These are phyloP conservation scores for Sporothrix euskadiensis DNA, from an alignment of 2,329 filamentous ascomycete genomes.

Conservation along the genomic window DNA sequence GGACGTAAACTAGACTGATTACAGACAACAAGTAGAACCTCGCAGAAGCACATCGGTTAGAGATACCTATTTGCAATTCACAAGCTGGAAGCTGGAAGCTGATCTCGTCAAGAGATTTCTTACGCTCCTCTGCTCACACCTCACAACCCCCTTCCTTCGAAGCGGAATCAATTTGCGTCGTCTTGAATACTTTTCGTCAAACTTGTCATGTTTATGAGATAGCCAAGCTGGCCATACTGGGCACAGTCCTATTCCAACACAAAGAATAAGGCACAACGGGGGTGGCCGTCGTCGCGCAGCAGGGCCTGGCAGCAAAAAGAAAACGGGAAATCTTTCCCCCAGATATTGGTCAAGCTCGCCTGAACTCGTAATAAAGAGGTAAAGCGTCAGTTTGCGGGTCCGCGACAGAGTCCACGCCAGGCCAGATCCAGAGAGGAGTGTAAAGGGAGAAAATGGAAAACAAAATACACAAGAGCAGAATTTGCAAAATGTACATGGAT, in stretches of 20 bases:
- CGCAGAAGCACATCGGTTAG: not conserved
- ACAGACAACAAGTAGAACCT: not conserved
- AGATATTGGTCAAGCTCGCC: not conserved
- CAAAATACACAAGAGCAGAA: not conserved
- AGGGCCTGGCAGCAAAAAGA: not conserved
- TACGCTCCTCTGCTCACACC: no score
- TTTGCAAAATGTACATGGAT: not conserved
- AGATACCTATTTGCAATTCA: not conserved
- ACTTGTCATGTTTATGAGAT: no score
- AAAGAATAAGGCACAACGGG: not conserved
- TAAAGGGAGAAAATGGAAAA: not conserved
- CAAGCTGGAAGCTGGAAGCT: no score
- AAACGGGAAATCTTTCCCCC: not conserved
- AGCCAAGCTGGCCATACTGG: no score
- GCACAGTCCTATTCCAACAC: not conserved
- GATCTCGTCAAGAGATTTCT: no score
- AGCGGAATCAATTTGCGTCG: not conserved
- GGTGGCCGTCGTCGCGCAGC: not conserved
- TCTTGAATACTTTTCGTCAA: not conserved
- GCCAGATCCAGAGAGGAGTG: not conserved
- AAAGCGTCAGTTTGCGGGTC: slow-evolving; percentile 1
- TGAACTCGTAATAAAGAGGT: not conserved
- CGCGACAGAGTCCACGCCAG: slow-evolving; percentile 2
- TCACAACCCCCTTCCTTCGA: not conserved
- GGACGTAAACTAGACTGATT: not conserved